Percentiles rank a stretch among this genome's conserved stretches.
Conservation (phyloP, 495 filamentous ascomycete species). For the Neurospora africana region DNA sequence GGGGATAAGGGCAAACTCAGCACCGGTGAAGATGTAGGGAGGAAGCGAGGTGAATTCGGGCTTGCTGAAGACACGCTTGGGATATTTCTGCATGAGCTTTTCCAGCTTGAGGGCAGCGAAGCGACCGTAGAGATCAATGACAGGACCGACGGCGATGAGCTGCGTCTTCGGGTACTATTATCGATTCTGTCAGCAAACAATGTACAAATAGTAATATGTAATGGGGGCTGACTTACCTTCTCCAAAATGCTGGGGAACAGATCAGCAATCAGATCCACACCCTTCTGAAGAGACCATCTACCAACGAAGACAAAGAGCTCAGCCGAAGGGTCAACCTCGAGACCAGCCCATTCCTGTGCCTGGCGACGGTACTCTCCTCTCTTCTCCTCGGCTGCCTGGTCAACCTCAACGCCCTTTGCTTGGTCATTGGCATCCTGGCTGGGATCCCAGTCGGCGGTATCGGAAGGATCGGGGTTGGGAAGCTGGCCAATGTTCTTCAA, state of each 20-base stretch:
- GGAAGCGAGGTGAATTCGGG: slow-evolving; percentile 68
- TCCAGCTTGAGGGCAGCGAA: slow-evolving; percentile 67
- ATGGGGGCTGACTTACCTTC: slow-evolving; percentile 11
- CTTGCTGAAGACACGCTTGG: slow-evolving; percentile 66
- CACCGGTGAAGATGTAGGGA: slow-evolving; percentile 66
- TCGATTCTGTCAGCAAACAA: neutral
- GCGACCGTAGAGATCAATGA: slow-evolving; percentile 70
- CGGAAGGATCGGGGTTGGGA: slow-evolving; percentile 67
- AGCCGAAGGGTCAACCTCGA: slow-evolving; percentile 53
- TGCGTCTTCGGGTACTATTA: slow-evolving; percentile 47
- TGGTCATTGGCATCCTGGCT: slow-evolving; percentile 30
- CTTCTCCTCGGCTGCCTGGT: slow-evolving; percentile 46
- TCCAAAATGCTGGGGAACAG: slow-evolving; percentile 65
- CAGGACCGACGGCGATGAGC: slow-evolving; percentile 59
- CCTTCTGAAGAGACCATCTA: slow-evolving; percentile 72
- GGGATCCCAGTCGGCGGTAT: slow-evolving; percentile 58
- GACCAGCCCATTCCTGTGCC: slow-evolving; percentile 68
- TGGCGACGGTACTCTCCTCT: slow-evolving; percentile 51
- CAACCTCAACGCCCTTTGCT: slow-evolving; percentile 43
- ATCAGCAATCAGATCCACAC: slow-evolving; percentile 68
- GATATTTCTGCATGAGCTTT: slow-evolving; percentile 62
- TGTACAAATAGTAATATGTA: neutral
- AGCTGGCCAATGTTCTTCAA: slow-evolving; percentile 58
- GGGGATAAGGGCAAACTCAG: slow-evolving; percentile 70
- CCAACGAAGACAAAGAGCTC: slow-evolving; percentile 73